Evolutionary conservation across 495 filamentous ascomycete genomes (phyloP).

Genomic region (Tuber borchii): DNA sequence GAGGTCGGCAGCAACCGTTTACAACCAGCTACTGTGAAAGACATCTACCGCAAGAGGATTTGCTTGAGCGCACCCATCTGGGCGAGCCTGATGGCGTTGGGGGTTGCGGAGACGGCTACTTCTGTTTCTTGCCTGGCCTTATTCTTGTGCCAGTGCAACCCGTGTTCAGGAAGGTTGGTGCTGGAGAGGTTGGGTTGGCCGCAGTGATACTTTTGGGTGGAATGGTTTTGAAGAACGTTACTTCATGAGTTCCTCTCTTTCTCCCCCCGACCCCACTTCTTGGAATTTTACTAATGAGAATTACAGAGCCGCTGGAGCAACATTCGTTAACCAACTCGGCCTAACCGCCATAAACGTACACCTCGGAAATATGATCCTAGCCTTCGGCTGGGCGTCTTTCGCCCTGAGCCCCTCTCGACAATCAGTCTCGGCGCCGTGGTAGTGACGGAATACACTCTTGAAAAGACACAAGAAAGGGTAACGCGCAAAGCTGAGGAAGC

Average conservation of each 20-base stretch:
- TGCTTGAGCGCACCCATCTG: too few species aligned
- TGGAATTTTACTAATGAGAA: background rate
- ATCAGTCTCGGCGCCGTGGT: constrained; percentile 21
- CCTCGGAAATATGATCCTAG: constrained; percentile 14
- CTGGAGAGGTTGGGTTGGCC: constrained; percentile 6
- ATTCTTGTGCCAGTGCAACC: constrained; percentile 28
- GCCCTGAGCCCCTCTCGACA: constrained; percentile 16
- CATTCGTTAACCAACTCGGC: constrained; percentile 27
- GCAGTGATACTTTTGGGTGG: constrained; percentile 22
- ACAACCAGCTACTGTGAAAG: too few species aligned
- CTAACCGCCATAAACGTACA: constrained; percentile 22
- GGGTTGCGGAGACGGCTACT: constrained; percentile 16
- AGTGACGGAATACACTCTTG: constrained; percentile 23
- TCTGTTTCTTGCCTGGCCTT: constrained; percentile 12
- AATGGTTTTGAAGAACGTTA: constrained; percentile 33
- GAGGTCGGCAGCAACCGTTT: too few species aligned
- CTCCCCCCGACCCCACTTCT: background rate
- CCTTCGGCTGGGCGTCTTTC: constrained; percentile 30
- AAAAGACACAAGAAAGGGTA: constrained; percentile 21
- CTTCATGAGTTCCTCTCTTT: constrained; percentile 14
- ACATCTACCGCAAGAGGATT: too few species aligned
- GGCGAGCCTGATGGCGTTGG: too few species aligned
- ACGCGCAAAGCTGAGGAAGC: constrained; percentile 15
- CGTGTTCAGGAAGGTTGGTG: constrained; percentile 28
- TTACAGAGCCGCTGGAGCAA: constrained; percentile 17